phyloP scores from a whole-genome alignment of 495 filamentous ascomycete species.

The Aspergillus steynii region DNA sequence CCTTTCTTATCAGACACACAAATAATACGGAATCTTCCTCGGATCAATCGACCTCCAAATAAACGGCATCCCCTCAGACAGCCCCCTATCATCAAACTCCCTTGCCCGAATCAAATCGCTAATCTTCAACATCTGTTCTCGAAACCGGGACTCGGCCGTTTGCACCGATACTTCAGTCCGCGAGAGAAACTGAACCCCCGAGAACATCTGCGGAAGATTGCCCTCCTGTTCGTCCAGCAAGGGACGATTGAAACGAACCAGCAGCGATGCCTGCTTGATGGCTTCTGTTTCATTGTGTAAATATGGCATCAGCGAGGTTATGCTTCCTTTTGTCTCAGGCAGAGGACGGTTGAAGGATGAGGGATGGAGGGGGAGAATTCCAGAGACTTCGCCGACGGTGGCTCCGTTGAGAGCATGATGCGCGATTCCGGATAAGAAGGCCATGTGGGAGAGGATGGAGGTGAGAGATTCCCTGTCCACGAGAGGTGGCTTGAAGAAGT shows the following conservation, averaged over 20 bases:
- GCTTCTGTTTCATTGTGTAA: conserved; percentile 11
- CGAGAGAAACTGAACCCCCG: neutral
- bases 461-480: neutral
- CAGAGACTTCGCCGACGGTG: conserved; percentile 3
- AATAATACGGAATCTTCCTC: conserved; percentile 6
- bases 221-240: conserved; percentile 1
- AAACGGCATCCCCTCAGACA: conserved; percentile 8
- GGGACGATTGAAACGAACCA: conserved; percentile 7
- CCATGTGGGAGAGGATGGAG: conserved; percentile 4
- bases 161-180: neutral
- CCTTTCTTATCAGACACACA: conserved; percentile 1
- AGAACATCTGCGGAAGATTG: neutral
- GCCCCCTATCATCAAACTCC: conserved; percentile 2
- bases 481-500: conserved; percentile 1
- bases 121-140: conserved; percentile 1
- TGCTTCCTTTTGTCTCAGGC: conserved; percentile 1
- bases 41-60: conserved; percentile 12
- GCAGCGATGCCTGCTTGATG: conserved; percentile 4
- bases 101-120: conserved; percentile 2
- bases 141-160: neutral
- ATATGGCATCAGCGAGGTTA: conserved; percentile 3
- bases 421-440: conserved; percentile 4
- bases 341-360: conserved; percentile 6
- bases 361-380: conserved; percentile 5
- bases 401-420: conserved; percentile 8